A percentile compares a stretch with the other conserved stretches of the same genome.
These are phyloP conservation scores for Pyrus betulifolia DNA, from an alignment of 306 rosid species.

Conservation along the genomic window DNA sequence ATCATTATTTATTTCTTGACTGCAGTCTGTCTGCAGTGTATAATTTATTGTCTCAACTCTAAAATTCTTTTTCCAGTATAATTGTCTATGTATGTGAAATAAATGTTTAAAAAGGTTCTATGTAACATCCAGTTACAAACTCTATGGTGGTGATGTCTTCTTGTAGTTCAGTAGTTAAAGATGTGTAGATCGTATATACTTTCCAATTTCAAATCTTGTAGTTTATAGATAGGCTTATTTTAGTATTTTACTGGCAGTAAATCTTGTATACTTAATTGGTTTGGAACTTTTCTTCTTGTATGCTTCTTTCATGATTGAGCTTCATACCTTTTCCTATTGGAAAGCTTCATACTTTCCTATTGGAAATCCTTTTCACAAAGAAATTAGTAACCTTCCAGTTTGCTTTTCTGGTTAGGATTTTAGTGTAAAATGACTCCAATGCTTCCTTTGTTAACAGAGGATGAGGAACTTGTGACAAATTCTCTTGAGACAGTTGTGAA, in stretches of 20 bases:
- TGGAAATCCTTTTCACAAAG: neutral
- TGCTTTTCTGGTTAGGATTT: constrained; percentile 6
- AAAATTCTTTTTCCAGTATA: neutral
- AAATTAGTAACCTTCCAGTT: neutral
- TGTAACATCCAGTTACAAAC: neutral
- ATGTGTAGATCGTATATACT: neutral
- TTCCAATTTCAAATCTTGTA: neutral
- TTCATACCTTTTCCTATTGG: neutral
- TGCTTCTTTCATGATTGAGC: neutral
- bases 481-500: constrained; percentile 93
- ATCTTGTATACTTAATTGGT: neutral
- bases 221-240: neutral
- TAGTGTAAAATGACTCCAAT: constrained; percentile 5
- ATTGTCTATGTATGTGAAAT: neutral
- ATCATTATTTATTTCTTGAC: neutral
- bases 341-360: neutral
- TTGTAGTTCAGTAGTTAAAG: neutral
- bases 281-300: neutral
- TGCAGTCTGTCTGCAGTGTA: neutral
- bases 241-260: neutral
- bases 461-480: constrained; percentile 97
- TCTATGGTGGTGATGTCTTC: neutral
- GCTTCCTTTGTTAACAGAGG: constrained; percentile 54
- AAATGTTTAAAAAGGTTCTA: neutral
- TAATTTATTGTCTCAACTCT: neutral